Evolutionary conservation across 2,329 filamentous ascomycete species (phyloP).

Genomic region (Raffaelea deltoideospora): DNA sequence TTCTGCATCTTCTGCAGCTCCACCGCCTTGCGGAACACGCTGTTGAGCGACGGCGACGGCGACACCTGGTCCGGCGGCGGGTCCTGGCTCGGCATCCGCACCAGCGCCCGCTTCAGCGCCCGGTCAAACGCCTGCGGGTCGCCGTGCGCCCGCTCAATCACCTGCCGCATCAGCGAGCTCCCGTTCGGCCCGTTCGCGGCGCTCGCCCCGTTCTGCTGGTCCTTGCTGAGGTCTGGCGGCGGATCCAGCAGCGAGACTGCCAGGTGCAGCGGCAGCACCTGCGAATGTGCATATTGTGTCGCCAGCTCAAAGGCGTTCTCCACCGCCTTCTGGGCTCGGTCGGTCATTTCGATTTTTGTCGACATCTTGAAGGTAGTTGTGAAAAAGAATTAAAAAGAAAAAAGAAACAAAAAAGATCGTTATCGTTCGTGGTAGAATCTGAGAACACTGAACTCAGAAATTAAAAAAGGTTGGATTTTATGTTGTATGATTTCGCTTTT

Average conservation of each 20-base stretch:
- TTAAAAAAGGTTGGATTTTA: neutral
- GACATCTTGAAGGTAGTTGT: constrained; percentile 36
- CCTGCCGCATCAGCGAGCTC: constrained; percentile 81
- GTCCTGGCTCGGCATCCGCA: constrained; percentile 85
- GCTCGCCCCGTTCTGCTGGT: constrained; percentile 68
- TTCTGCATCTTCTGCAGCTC: constrained; percentile 96
- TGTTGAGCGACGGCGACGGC: constrained; percentile 67
- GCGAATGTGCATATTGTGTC: constrained; percentile 79
- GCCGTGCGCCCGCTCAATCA: constrained; percentile 84
- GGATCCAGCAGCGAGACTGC: constrained; percentile 70
- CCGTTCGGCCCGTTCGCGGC: too few species aligned
- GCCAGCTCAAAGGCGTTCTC: constrained; percentile 78
- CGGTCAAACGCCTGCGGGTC: constrained; percentile 82
- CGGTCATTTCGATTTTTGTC: constrained; percentile 80
- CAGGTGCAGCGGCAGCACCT: constrained; percentile 80
- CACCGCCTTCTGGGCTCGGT: constrained; percentile 79
- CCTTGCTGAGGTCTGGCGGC: constrained; percentile 60
- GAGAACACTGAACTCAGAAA: too few species aligned
- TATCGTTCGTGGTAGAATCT: neutral
- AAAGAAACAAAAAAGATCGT: neutral
- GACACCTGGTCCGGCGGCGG: constrained; percentile 82
- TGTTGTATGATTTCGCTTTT: neutral
- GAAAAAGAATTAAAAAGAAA: neutral
- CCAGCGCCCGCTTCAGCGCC: constrained; percentile 78
- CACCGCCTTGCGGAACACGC: constrained; percentile 67